phyloP scores from a whole-genome alignment of 768 basidiomycete genomes.

The Solioccasus polychromus region DNA sequence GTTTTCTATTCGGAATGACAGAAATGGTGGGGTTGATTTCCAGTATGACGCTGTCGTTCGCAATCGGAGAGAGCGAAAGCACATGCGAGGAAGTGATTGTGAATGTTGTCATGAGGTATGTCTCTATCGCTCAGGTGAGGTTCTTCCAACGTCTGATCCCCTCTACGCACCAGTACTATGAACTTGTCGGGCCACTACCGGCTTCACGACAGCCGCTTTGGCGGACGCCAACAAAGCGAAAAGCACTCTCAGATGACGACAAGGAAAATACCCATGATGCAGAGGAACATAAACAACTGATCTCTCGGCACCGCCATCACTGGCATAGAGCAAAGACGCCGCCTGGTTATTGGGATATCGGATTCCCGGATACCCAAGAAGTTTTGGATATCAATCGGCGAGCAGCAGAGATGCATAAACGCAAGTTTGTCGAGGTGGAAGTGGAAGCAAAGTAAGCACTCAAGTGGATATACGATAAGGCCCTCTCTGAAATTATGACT shows the following conservation, averaged over 20 bases:
- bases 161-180: slow-evolving; percentile 62
- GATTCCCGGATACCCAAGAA: slow-evolving; percentile 86
- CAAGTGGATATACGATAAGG: not conserved
- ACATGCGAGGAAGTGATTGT: slow-evolving; percentile 75
- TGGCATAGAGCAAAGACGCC: slow-evolving; percentile 76
- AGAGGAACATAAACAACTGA: slow-evolving; percentile 59
- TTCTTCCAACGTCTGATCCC: not conserved
- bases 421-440: slow-evolving; percentile 59
- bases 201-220: slow-evolving; percentile 69
- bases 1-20: slow-evolving; percentile 63
- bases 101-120: slow-evolving; percentile 77
- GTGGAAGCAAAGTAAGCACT: slow-evolving; percentile 52
- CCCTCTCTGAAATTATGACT: slow-evolving; percentile 1
- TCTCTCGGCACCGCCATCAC: slow-evolving; percentile 69
- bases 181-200: slow-evolving; percentile 71
- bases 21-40: slow-evolving; percentile 63
- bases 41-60: slow-evolving; percentile 80
- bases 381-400: slow-evolving; percentile 68
- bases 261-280: slow-evolving; percentile 35
- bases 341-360: slow-evolving; percentile 87
- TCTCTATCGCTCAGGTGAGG: slow-evolving; percentile 1
- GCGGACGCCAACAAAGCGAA: slow-evolving; percentile 55
- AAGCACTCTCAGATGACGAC: slow-evolving; percentile 10
- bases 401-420: slow-evolving; percentile 69
- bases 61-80: slow-evolving; percentile 55